Evolutionary conservation across 2,329 filamentous ascomycete genomes (phyloP).

Genomic region (Cladosporium sp.): DNA sequence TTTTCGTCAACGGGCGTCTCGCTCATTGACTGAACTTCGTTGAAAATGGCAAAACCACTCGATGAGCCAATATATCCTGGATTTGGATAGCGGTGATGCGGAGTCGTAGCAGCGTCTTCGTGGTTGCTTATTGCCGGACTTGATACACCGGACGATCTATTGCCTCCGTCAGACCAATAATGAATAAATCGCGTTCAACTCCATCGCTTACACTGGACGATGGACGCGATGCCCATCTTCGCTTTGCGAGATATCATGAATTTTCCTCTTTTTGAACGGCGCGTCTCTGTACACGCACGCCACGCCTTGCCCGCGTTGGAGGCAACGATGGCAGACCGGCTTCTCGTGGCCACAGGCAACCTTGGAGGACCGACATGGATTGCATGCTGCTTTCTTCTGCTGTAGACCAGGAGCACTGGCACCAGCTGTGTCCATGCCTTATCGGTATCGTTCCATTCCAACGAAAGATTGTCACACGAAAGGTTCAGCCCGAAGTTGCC

Average conservation of each 20-base stretch:
- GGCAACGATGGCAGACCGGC: constrained; percentile 32
- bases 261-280: constrained; percentile 31
- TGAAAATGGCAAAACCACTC: constrained; percentile 37
- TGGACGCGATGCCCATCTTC: background rate
- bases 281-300: constrained; percentile 31
- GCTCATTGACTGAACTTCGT: constrained; percentile 31
- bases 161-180: background rate
- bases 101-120: constrained; percentile 16
- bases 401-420: background rate
- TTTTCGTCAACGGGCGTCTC: constrained; percentile 6
- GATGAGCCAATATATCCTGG: constrained; percentile 37
- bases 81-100: constrained; percentile 34
- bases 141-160: constrained; percentile 14
- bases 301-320: constrained; percentile 23
- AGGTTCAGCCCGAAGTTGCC: background rate
- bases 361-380: constrained; percentile 34
- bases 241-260: constrained; percentile 16
- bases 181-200: background rate
- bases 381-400: constrained; percentile 28
- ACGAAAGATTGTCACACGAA: background rate
- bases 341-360: constrained; percentile 33
- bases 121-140: constrained; percentile 18
- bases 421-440: constrained; percentile 11
- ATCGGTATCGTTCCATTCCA: background rate
- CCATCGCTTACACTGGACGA: background rate